Conservation (phyloP, 306 rosid genomes). For the Cucurbita maxima region DNA sequence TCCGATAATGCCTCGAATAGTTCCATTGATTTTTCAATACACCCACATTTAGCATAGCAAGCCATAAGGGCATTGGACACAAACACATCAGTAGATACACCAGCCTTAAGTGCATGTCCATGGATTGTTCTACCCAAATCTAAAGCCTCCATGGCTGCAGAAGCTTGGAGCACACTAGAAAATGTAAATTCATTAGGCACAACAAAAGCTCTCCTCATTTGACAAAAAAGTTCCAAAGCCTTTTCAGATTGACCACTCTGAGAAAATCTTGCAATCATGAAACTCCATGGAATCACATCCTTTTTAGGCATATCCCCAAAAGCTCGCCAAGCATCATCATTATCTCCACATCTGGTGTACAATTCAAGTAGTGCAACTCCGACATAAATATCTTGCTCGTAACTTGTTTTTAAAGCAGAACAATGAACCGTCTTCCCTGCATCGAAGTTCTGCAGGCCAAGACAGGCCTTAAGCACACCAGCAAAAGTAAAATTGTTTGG, state of each 20-base stretch:
- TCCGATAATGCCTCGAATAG: conserved; percentile 17
- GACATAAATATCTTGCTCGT: conserved; percentile 25
- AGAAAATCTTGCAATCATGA: conserved; percentile 34
- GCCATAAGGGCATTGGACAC: conserved; percentile 40
- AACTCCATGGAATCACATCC: conserved; percentile 39
- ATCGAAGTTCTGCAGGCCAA: conserved; percentile 17
- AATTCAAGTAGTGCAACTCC: conserved; percentile 35
- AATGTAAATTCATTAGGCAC: conserved; percentile 30
- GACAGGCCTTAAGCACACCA: conserved; percentile 31
- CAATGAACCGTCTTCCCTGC: conserved; percentile 29
- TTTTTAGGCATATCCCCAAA: conserved; percentile 29
- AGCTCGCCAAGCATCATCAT: conserved; percentile 15
- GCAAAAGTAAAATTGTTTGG: conserved; percentile 40
- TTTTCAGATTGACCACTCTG: conserved; percentile 27
- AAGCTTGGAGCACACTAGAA: conserved; percentile 35
- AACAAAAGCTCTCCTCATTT: conserved; percentile 30
- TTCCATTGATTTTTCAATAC: conserved; percentile 22
- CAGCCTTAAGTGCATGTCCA: conserved; percentile 21
- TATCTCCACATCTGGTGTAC: conserved; percentile 22
- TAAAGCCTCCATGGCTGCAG: conserved; percentile 20
- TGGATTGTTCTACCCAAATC: conserved; percentile 27
- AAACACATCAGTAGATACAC: conserved; percentile 24
- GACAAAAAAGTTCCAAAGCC: conserved; percentile 28
- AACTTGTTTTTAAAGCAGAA: conserved; percentile 21
- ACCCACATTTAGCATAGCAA: conserved; percentile 35